Conservation (phyloP, 164 flowering plant genomes). For the Dillenia turbinata region DNA sequence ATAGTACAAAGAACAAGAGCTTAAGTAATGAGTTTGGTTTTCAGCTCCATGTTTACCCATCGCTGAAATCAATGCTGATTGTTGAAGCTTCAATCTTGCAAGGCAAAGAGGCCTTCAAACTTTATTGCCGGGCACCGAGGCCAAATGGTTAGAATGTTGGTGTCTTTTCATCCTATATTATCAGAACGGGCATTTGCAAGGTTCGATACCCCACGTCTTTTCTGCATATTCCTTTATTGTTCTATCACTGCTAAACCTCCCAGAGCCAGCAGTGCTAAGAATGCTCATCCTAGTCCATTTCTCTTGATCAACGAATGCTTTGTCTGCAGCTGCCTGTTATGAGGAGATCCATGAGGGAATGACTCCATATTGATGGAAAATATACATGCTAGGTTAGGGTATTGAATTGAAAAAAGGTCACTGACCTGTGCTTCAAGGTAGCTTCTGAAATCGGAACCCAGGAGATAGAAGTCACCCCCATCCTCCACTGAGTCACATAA, state of each 20-base stretch:
- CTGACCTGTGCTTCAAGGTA: slow-evolving; percentile 55
- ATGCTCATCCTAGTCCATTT: slow-evolving; percentile 58
- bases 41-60: too few species aligned
- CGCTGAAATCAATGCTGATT: too few species aligned
- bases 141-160: too few species aligned
- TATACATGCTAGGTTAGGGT: background rate
- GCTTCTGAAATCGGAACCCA: slow-evolving; percentile 53
- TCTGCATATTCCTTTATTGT: slow-evolving; percentile 51
- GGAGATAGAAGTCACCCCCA: slow-evolving; percentile 47
- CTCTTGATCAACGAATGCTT: slow-evolving; percentile 47
- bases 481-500: slow-evolving; percentile 44
- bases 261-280: slow-evolving; percentile 48
- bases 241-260: slow-evolving; percentile 59
- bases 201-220: slow-evolving; percentile 45
- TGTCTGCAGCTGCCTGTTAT: slow-evolving; percentile 48
- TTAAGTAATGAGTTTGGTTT: too few species aligned
- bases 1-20: too few species aligned
- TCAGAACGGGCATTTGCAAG: slow-evolving; percentile 45
- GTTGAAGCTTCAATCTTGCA: too few species aligned
- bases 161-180: background rate
- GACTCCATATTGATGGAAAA: background rate
- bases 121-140: too few species aligned
- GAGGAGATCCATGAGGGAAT: background rate
- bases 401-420: slow-evolving; percentile 7
- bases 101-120: too few species aligned